phyloP scores from a whole-genome alignment of 2,329 filamentous ascomycete species.

The Podosphaera aphanis region DNA sequence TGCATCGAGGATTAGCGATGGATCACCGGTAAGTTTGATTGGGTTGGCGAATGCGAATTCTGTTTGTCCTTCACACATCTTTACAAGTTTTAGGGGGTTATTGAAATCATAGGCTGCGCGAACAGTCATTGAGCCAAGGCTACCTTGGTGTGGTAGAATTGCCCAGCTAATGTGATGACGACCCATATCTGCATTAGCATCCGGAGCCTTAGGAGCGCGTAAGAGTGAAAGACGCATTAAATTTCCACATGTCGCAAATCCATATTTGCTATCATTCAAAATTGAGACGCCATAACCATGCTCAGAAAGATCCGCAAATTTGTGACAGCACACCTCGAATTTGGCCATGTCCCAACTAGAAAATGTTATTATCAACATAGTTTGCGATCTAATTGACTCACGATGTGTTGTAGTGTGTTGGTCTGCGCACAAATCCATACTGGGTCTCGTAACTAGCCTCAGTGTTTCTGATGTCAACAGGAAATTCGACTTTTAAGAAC shows the following conservation, averaged over 20 bases:
- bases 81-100: constrained; percentile 40
- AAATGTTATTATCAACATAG: constrained; percentile 10
- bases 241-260: constrained; percentile 74
- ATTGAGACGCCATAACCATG: constrained; percentile 76
- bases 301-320: constrained; percentile 78
- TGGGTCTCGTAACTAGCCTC: constrained; percentile 92
- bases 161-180: constrained; percentile 71
- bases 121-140: constrained; percentile 49
- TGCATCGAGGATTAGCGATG: constrained; percentile 58
- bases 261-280: constrained; percentile 88
- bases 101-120: constrained; percentile 80
- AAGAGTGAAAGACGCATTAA: constrained; percentile 75
- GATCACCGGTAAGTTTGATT: constrained; percentile 41
- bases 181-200: constrained; percentile 87
- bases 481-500: constrained; percentile 97
- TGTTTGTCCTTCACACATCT: constrained; percentile 21
- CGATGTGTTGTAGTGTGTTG: constrained; percentile 92
- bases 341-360: constrained; percentile 82
- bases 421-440: constrained; percentile 67
- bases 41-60: constrained; percentile 23
- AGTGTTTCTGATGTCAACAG: constrained; percentile 71
- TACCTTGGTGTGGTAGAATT: constrained; percentile 62
- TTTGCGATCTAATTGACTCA: constrained; percentile 17
- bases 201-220: constrained; percentile 73
- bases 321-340: constrained; percentile 90